A percentile compares a stretch with the other conserved stretches of the same genome.
These are phyloP conservation scores for Pichia heedii DNA, from an alignment of 805 yeast species.

Conservation along the genomic window DNA sequence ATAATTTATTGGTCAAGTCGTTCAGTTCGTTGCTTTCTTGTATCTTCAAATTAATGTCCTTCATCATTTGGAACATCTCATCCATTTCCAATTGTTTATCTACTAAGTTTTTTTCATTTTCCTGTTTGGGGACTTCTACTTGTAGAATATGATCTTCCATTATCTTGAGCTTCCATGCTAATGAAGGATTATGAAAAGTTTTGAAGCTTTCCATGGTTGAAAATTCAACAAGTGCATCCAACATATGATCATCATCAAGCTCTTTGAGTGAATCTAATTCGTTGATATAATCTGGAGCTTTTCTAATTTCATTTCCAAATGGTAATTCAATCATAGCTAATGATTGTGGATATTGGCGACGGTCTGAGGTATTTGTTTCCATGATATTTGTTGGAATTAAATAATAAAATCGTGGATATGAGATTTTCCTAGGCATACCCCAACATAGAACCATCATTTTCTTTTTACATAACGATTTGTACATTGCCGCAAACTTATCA, in stretches of 20 bases:
- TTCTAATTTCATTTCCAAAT: slow-evolving; percentile 64
- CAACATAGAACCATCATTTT: slow-evolving; percentile 59
- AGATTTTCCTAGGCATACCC: slow-evolving; percentile 49
- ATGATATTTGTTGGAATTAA: slow-evolving; percentile 42
- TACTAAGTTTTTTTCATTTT: slow-evolving; percentile 1
- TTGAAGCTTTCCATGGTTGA: slow-evolving; percentile 26
- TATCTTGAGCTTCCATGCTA: slow-evolving; percentile 58
- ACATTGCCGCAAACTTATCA: slow-evolving; percentile 58
- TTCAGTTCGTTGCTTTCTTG: neutral
- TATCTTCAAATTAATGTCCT: slow-evolving; percentile 11
- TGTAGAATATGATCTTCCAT: slow-evolving; percentile 62
- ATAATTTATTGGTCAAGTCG: slow-evolving; percentile 13
- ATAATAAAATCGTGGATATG: slow-evolving; percentile 50
- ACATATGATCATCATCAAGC: slow-evolving; percentile 13
- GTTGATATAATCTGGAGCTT: slow-evolving; percentile 37
- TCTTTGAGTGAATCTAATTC: slow-evolving; percentile 17
- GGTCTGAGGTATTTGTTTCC: slow-evolving; percentile 10
- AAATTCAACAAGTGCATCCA: slow-evolving; percentile 17
- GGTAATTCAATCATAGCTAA: slow-evolving; percentile 64
- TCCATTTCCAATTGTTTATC: slow-evolving; percentile 17
- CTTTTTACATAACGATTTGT: slow-evolving; percentile 44
- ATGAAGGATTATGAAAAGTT: slow-evolving; percentile 43
- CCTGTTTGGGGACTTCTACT: slow-evolving; percentile 12
- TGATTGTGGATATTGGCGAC: slow-evolving; percentile 51
- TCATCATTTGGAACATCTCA: slow-evolving; percentile 12